A percentile compares a stretch with the other conserved stretches of the same genome.
Evolutionary conservation across 371 early-diverging fungal species (phyloP).

Genomic region (Blyttiomyces sp.): DNA sequence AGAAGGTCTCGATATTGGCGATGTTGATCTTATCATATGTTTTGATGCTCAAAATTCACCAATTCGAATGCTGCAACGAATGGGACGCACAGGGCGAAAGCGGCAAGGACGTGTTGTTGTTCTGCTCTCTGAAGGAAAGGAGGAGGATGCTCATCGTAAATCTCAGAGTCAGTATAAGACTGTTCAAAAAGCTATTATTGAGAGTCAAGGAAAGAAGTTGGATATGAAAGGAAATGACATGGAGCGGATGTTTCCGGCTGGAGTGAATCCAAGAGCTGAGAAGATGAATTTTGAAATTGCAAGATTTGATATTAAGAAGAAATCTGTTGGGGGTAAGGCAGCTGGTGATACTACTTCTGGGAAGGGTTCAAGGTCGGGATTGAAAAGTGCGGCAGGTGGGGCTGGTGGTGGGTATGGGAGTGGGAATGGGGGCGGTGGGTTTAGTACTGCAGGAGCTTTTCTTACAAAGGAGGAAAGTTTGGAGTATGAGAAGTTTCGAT

Average conservation of each 20-base stretch:
- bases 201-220: slow-evolving; percentile 35
- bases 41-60: slow-evolving; percentile 84
- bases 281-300: slow-evolving; percentile 26
- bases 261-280: slow-evolving; percentile 45
- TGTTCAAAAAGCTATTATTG: slow-evolving; percentile 50
- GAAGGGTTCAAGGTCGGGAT: neutral
- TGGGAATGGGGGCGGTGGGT: no score
- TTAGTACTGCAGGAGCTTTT: slow-evolving; percentile 3
- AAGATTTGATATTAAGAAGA: slow-evolving; percentile 16
- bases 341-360: neutral
- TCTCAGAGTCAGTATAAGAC: slow-evolving; percentile 40
- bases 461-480: slow-evolving; percentile 3
- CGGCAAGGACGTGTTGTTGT: slow-evolving; percentile 80
- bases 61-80: slow-evolving; percentile 83
- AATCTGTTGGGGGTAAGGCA: slow-evolving; percentile 16
- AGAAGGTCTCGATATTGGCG: slow-evolving; percentile 96
- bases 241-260: slow-evolving; percentile 45
- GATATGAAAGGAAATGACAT: slow-evolving; percentile 27
- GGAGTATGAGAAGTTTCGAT: slow-evolving; percentile 8
- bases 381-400: neutral
- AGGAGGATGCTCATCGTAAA: slow-evolving; percentile 63
- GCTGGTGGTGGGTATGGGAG: neutral
- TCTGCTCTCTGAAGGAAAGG: slow-evolving; percentile 75
- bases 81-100: slow-evolving; percentile 93
- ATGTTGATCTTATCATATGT: slow-evolving; percentile 91